Evolutionary conservation across 176 grass and related monocot species (phyloP).

Genomic region (Typha latifolia): DNA sequence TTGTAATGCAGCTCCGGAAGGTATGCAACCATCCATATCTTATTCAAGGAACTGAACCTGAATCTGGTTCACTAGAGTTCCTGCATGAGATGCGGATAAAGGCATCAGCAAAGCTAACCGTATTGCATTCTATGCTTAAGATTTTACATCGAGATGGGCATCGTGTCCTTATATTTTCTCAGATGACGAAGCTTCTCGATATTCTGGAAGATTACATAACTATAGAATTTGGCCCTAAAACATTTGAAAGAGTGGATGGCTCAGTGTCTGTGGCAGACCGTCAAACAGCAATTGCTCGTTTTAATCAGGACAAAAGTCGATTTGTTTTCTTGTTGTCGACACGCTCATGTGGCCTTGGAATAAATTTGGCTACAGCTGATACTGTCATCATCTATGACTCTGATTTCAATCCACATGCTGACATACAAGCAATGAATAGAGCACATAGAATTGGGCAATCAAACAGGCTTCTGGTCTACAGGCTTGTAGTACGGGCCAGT

Average conservation of each 20-base stretch:
- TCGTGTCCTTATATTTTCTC: conserved; percentile 93
- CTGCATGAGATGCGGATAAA: conserved; percentile 99
- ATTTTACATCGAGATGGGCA: conserved; percentile 78
- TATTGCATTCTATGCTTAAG: conserved; percentile 95
- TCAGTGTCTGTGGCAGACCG: conserved; percentile 85
- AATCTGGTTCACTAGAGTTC: conserved; percentile 77
- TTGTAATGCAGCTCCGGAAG: conserved; percentile 99
- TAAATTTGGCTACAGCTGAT: conserved; percentile 98
- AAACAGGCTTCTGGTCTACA: conserved; percentile 91
- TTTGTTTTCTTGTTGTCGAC: conserved; percentile 99
- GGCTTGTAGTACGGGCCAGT: conserved; percentile 93
- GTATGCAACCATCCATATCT: conserved; percentile 99
- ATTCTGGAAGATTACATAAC: conserved; percentile 96
- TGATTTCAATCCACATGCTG: conserved; percentile 99
- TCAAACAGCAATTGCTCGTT: conserved; percentile 80
- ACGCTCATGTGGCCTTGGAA: conserved; percentile 92
- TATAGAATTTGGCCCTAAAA: conserved; percentile 72
- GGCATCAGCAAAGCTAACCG: conserved; percentile 82
- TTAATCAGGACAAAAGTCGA: conserved; percentile 93
- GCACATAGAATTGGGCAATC: conserved; percentile 99
- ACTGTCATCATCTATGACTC: conserved; percentile 99
- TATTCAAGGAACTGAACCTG: conserved; percentile 94
- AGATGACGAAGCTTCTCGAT: conserved; percentile 99
- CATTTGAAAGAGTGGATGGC: conserved; percentile 94
- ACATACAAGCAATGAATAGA: conserved; percentile 99